Conservation (phyloP, 345 rosid species). For the Camelina hispida region DNA sequence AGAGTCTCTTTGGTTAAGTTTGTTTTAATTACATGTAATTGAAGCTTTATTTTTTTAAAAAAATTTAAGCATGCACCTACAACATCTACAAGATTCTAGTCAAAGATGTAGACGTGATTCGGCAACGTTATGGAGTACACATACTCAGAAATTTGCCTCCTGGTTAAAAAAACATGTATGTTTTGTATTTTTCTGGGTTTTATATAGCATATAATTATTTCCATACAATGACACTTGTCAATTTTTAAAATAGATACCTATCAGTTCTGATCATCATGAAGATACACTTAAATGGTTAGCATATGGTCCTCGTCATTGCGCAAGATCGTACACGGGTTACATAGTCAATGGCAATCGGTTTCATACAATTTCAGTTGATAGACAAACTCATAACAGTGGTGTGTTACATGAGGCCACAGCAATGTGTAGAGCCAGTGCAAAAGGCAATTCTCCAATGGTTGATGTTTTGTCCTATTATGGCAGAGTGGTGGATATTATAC, state of each 20-base stretch:
- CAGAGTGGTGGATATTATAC: neutral
- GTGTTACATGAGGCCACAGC: neutral
- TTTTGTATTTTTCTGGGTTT: neutral
- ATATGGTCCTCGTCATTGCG: neutral
- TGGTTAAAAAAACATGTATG: neutral
- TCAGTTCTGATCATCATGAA: neutral
- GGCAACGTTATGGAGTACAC: neutral
- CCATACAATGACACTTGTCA: neutral
- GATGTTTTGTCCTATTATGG: neutral
- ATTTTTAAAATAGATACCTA: neutral
- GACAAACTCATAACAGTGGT: neutral
- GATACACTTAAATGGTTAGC: conserved; percentile 1
- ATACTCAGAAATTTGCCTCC: neutral
- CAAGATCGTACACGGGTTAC: neutral
- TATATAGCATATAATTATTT: neutral
- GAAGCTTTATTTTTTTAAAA: neutral
- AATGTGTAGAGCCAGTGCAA: neutral
- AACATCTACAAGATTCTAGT: neutral
- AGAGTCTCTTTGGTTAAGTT: too few species aligned
- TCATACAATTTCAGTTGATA: neutral
- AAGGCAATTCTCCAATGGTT: neutral
- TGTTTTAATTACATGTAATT: too few species aligned
- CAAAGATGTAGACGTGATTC: neutral
- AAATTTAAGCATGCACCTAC: neutral
- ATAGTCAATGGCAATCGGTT: neutral